These are phyloP conservation scores for Salix dunnii DNA, from an alignment of 345 rosid species.

Conservation along the genomic window DNA sequence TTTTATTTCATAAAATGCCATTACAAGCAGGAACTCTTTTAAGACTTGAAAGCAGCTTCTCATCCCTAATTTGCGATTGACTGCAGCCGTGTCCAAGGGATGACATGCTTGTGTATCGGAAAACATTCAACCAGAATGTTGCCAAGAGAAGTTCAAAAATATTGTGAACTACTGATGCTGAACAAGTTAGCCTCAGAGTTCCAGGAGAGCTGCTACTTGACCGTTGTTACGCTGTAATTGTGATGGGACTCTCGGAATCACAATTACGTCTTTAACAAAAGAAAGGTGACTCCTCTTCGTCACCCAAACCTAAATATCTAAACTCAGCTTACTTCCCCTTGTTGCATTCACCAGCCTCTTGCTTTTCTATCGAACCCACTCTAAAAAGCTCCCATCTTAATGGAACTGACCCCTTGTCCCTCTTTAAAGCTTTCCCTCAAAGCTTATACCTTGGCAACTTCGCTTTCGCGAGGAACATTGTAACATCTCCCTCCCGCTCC, in stretches of 20 bases:
- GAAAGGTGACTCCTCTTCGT: constrained; percentile 8
- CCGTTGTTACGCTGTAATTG: neutral
- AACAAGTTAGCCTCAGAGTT: neutral
- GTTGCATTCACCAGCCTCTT: constrained; percentile 41
- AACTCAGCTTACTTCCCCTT: constrained; percentile 7
- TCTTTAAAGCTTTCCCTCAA: constrained; percentile 1
- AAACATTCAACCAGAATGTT: neutral
- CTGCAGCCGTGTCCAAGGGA: neutral
- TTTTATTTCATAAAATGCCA: neutral
- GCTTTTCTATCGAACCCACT: constrained; percentile 15
- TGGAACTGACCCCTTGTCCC: constrained; percentile 3
- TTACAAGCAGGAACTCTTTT: neutral
- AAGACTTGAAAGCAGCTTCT: neutral
- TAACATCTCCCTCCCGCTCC: neutral
- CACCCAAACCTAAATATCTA: constrained; percentile 9
- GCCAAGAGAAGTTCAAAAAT: neutral
- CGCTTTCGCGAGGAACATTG: neutral
- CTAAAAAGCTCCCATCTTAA: constrained; percentile 9
- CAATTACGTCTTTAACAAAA: too few relatives aligned
- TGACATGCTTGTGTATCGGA: neutral
- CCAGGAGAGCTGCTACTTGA: neutral
- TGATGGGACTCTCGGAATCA: neutral
- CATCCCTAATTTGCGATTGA: neutral
- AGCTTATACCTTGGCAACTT: neutral
- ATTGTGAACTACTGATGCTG: neutral